Percentiles rank a stretch among this genome's conserved stretches.
Evolutionary conservation across 768 basidiomycete species (phyloP).

Genomic region (Melanogaster broomeanus): DNA sequence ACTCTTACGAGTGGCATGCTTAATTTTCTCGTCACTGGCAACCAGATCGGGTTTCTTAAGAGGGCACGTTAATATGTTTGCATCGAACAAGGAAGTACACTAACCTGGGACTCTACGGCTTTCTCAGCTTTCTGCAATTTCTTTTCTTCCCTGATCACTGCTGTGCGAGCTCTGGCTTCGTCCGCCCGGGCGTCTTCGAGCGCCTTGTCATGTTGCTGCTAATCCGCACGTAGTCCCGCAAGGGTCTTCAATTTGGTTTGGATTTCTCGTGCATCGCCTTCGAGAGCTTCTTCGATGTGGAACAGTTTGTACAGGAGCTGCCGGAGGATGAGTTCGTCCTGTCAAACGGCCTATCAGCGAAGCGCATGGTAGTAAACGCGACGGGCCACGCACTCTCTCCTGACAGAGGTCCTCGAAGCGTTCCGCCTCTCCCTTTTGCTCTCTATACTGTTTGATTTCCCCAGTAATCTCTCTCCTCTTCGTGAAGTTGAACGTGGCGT

Average conservation of each 20-base stretch:
- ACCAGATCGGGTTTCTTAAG: slow-evolving; percentile 86
- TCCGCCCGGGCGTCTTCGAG: slow-evolving; percentile 74
- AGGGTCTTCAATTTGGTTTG: slow-evolving; percentile 74
- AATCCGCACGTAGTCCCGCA: slow-evolving; percentile 65
- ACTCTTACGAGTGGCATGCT: slow-evolving; percentile 78
- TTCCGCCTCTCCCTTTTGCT: slow-evolving; percentile 93
- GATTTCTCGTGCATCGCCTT: slow-evolving; percentile 68
- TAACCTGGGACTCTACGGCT: slow-evolving; percentile 77
- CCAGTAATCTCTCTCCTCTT: slow-evolving; percentile 92
- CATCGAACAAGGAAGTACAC: slow-evolving; percentile 9
- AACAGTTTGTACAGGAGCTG: slow-evolving; percentile 87
- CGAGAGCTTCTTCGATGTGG: slow-evolving; percentile 85
- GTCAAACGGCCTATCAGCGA: slow-evolving; percentile 11
- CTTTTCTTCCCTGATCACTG: slow-evolving; percentile 83
- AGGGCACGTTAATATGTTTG: neutral
- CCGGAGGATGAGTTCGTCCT: slow-evolving; percentile 83
- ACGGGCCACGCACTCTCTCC: slow-evolving; percentile 58
- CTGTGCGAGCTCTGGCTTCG: slow-evolving; percentile 75
- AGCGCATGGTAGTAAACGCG: neutral
- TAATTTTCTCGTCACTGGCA: slow-evolving; percentile 82
- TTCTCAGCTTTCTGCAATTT: slow-evolving; percentile 91
- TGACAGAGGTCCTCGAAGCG: slow-evolving; percentile 77
- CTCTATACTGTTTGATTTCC: slow-evolving; percentile 96
- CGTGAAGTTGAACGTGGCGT: slow-evolving; percentile 92
- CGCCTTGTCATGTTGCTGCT: slow-evolving; percentile 66